Conservation (phyloP, 1,284 basidiomycete species). For the Ustilago shanxiensis region DNA sequence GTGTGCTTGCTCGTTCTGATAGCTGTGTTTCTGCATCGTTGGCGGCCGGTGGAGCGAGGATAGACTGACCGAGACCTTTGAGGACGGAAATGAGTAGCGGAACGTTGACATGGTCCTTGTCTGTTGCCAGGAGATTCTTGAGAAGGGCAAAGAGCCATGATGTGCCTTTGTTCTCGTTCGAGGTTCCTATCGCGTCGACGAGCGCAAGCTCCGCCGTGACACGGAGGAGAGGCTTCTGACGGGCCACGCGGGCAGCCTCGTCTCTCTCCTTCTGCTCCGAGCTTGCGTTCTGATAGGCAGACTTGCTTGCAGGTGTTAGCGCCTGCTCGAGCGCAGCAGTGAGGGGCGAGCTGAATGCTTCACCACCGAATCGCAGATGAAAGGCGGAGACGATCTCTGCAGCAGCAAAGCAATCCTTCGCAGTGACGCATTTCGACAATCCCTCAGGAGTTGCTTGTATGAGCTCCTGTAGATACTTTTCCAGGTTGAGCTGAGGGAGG, state of each 20-base stretch:
- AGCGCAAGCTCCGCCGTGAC: slow-evolving; percentile 90
- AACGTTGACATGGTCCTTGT: slow-evolving; percentile 84
- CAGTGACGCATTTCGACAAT: slow-evolving; percentile 83
- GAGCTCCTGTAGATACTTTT: slow-evolving; percentile 97
- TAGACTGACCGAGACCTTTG: slow-evolving; percentile 84
- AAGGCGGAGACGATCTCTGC: slow-evolving; percentile 85
- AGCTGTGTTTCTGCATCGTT: slow-evolving; percentile 11
- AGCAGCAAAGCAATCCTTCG: slow-evolving; percentile 89
- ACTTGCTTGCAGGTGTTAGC: slow-evolving; percentile 74
- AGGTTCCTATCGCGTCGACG: slow-evolving; percentile 76
- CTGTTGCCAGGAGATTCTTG: slow-evolving; percentile 80
- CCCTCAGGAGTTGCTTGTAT: slow-evolving; percentile 89
- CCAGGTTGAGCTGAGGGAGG: slow-evolving; percentile 85
- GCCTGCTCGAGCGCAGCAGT: slow-evolving; percentile 77
- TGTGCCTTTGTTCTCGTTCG: slow-evolving; percentile 21
- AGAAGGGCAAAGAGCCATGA: slow-evolving; percentile 75
- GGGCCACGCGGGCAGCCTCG: slow-evolving; percentile 81
- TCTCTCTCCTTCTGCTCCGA: slow-evolving; percentile 93
- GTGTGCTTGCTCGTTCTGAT: slow-evolving; percentile 6
- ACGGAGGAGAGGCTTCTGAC: slow-evolving; percentile 86
- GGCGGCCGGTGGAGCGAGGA: slow-evolving; percentile 72
- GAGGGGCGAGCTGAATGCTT: slow-evolving; percentile 80
- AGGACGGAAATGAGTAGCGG: slow-evolving; percentile 86
- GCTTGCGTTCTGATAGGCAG: slow-evolving; percentile 74
- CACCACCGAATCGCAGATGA: slow-evolving; percentile 84